Base-by-base conservation (phyloP, 192 early-diverging fungal genomes). In the Thamnidium elegans region DNA sequence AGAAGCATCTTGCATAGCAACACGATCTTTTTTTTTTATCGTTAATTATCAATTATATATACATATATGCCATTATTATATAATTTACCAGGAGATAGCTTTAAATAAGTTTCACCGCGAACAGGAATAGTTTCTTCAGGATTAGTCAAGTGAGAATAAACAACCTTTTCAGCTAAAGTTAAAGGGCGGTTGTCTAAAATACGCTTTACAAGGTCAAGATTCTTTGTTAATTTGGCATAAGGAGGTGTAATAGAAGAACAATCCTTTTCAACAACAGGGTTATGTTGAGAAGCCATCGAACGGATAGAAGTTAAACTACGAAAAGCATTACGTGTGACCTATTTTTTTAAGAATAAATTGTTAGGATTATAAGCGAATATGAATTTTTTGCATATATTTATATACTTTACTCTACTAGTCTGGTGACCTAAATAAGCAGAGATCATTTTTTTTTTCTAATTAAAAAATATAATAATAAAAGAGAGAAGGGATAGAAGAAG, bases 1-100 rank as follows among this genome's bases (percentile, higher is more conserved):
- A 20, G 90, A 90, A 13, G 91, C 91, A 71, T 92, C 90, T 75
- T 99, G 96, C 94, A 96, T 96, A 31, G 96, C 96, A 51, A 98
- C 96, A 63, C 96, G 90, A 83, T 98, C 96, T 84, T 52, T 54
- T 50, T n/a, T 13, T 43, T 6, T n/a, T 8, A 23, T 19, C 50
- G 15, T 7, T 63, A 34, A 14, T 43, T 15, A 17, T 8, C 55
- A 20, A 43, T 19, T 36, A 55, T 15, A 32, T 42, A 17, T 43
- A n/a, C 32, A 17, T 64, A 2, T 50, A 10, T 0, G 34, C 34
- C 2, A 0, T 9, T 58, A 10, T 58, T 17, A 15, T 8, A 36
- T 36, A 26, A n/a, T 60, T 62, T 75, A 89, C 88, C 89, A 66
- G 95, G 95, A 10, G 79, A 83, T 60, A 99, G 76, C 78, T 98